Evolutionary conservation across 192 early-diverging fungal species (phyloP), one percentile per base, ranked within the genome.

Genomic region (Thamnidium elegans): DNA sequence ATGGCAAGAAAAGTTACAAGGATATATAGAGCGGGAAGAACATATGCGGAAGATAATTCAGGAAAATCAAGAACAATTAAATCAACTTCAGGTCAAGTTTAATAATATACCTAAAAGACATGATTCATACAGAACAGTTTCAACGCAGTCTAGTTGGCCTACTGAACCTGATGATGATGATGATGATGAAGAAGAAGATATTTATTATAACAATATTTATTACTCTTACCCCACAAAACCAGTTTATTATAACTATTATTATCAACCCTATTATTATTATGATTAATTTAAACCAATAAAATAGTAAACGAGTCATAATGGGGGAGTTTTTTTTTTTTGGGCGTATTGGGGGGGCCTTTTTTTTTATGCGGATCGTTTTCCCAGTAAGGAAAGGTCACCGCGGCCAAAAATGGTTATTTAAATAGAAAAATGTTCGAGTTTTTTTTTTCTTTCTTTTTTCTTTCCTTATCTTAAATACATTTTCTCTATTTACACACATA

Each of bases 331-430:
- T 39, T 39, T 39, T 39, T 39, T 39, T 39, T 39, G 36, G 36
- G 17, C 3, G 11, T 19, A 48, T 48, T 19, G 15, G 17, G 46
- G 46, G 46, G 13, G 17, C 3, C 2, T 3, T 7, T 11, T 7
- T 5, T 15, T 17, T 58, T 53, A 45, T 50, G 65, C 65, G 65
- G 65, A 66, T 66, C 65, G 20, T 55, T 66, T 66, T 31, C 65
- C 55, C 26, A 45, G 36, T 66, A 47, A 58, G 55, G 65, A 48
- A 58, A n/a, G 45, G 32, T 46, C 47, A 51, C 65, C 65, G 65
- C 50, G 65, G 58, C 19, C 43, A 59, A 44, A 66, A 45, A 20
- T 6, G 11, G 3, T 42, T 42, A 55, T 23, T 44, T 31, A 55
- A 53, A 23, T 13, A 34, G 30, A n/a, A n/a, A n/a, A n/a, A n/a